phyloP scores from a whole-genome alignment of 2,329 filamentous ascomycete species.

The Paracoccidioides lutzii region DNA sequence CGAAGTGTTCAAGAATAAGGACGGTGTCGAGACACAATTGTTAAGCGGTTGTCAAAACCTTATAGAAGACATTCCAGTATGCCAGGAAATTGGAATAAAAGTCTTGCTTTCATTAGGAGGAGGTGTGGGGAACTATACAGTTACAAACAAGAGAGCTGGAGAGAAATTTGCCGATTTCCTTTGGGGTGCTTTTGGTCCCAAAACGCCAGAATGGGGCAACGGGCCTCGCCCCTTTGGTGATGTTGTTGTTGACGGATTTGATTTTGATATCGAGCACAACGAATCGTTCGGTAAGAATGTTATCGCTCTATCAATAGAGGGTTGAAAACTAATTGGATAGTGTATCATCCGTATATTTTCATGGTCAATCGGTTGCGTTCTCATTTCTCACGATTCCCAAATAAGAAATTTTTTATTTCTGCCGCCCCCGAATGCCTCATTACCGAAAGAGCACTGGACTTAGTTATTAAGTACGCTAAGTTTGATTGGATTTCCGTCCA shows the following conservation, averaged over 20 bases:
- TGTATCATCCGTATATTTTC: slow-evolving; percentile 26
- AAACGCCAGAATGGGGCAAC: slow-evolving; percentile 19
- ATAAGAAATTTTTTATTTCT: slow-evolving; percentile 37
- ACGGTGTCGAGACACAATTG: slow-evolving; percentile 29
- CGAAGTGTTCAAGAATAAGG: slow-evolving; percentile 22
- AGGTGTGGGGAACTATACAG: slow-evolving; percentile 27
- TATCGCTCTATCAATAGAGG: not conserved
- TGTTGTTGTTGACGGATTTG: slow-evolving; percentile 39
- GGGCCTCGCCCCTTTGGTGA: slow-evolving; percentile 38
- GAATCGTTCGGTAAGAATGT: slow-evolving; percentile 17
- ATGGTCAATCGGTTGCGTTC: slow-evolving; percentile 37
- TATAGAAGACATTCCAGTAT: slow-evolving; percentile 28
- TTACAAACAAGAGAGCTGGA: slow-evolving; percentile 29
- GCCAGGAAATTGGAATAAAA: slow-evolving; percentile 36
- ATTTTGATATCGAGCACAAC: slow-evolving; percentile 35
- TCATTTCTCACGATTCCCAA: slow-evolving; percentile 24
- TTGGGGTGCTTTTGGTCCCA: slow-evolving; percentile 39
- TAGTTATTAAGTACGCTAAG: slow-evolving; percentile 31
- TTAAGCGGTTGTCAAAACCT: slow-evolving; percentile 34
- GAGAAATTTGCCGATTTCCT: slow-evolving; percentile 38
- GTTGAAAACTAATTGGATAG: slow-evolving; percentile 13
- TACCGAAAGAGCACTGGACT: slow-evolving; percentile 36
- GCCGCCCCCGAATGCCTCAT: slow-evolving; percentile 41
- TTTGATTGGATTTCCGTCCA: slow-evolving; percentile 45
- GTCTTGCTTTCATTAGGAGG: slow-evolving; percentile 39